phyloP scores from a whole-genome alignment of 345 rosid genomes.

The Cardamine resedifolia region DNA sequence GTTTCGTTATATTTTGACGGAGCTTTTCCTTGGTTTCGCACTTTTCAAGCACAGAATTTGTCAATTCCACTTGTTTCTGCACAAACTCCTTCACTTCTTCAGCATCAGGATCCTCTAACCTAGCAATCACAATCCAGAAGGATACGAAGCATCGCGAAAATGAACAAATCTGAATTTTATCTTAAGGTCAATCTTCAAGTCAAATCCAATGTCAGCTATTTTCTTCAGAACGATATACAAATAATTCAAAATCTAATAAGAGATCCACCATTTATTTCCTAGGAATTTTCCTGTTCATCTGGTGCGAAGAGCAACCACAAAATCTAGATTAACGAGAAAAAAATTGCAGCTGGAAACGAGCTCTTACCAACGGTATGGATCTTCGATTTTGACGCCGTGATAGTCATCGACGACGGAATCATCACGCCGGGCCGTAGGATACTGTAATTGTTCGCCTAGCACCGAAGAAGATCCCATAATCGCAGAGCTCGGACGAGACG shows the following conservation, averaged over 20 bases:
- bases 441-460: constrained; percentile 42
- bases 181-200: constrained; percentile 22
- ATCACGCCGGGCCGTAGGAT: constrained; percentile 66
- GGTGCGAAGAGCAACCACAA: neutral
- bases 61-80: constrained; percentile 61
- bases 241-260: neutral
- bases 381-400: constrained; percentile 70
- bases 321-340: neutral
- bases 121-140: constrained; percentile 16
- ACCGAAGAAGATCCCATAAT: constrained; percentile 64
- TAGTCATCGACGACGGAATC: constrained; percentile 78
- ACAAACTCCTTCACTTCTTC: constrained; percentile 83
- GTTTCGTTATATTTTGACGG: constrained; percentile 54
- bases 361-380: constrained; percentile 85
- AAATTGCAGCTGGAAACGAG: neutral
- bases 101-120: constrained; percentile 96
- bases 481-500: neutral
- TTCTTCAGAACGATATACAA: neutral
- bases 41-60: constrained; percentile 56
- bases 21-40: constrained; percentile 69
- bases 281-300: neutral
- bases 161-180: neutral
- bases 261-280: constrained; percentile 5
- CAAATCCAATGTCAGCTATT: neutral
- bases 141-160: neutral